phyloP scores from a whole-genome alignment of 2,329 filamentous ascomycete genomes.

The Setomelanomma holmii region DNA sequence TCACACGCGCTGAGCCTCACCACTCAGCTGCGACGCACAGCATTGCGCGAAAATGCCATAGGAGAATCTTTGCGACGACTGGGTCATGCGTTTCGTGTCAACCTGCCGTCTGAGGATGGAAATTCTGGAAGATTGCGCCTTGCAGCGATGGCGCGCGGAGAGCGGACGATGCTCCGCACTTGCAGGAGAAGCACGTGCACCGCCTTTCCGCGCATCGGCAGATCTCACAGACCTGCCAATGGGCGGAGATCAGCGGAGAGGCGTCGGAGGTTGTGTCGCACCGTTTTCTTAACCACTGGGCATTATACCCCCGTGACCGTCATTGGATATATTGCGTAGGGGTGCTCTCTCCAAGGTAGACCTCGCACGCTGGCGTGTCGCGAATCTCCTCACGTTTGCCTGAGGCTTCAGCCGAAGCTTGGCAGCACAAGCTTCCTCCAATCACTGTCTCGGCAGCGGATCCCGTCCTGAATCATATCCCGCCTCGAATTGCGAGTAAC shows the following conservation, averaged over 20 bases:
- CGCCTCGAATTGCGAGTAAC: background rate
- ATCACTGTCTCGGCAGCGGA: background rate
- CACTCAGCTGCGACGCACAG: slow-evolving; percentile 32
- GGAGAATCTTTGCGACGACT: slow-evolving; percentile 24
- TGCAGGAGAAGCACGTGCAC: slow-evolving; percentile 26
- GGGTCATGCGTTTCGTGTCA: slow-evolving; percentile 26
- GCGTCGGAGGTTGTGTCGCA: slow-evolving; percentile 2
- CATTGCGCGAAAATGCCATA: slow-evolving; percentile 23
- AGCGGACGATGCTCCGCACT: slow-evolving; percentile 24
- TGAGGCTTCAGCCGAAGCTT: background rate
- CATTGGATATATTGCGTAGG: background rate
- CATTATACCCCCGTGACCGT: background rate
- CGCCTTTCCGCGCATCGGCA: slow-evolving; percentile 13
- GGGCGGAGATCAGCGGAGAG: slow-evolving; percentile 9
- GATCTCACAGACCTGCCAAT: slow-evolving; percentile 8
- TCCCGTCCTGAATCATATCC: background rate
- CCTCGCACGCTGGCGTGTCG: background rate
- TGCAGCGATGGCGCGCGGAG: slow-evolving; percentile 9
- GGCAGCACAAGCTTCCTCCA: no score
- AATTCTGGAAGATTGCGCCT: slow-evolving; percentile 18
- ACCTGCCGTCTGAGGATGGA: slow-evolving; percentile 22
- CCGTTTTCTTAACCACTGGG: background rate
- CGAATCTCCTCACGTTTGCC: background rate
- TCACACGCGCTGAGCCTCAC: slow-evolving; percentile 38
- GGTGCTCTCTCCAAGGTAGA: background rate